phyloP scores from a whole-genome alignment of 352 stramenopile genomes.

The Pythium folliculosum region DNA sequence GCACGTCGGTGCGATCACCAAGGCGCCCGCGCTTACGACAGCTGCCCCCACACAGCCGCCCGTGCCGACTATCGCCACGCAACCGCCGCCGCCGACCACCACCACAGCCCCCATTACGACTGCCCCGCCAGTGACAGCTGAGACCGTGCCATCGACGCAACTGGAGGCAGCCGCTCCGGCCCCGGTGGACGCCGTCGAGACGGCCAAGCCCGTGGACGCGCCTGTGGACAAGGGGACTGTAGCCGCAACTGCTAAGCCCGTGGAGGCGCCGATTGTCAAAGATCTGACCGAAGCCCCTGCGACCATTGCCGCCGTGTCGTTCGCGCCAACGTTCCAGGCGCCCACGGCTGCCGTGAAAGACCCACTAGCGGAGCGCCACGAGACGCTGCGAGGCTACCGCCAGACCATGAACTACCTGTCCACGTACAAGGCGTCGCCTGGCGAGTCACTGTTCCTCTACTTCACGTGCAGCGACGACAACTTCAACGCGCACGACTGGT shows the following conservation, averaged over 20 bases:
- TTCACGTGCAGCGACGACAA: constrained; percentile 65
- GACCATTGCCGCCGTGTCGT: not conserved
- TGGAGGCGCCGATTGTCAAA: not conserved
- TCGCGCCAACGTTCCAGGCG: not conserved
- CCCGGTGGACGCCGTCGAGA: not conserved
- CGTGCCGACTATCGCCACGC: not conserved
- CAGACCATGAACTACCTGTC: constrained; percentile 50
- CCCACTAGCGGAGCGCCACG: constrained; percentile 46
- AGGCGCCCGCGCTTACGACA: not conserved
- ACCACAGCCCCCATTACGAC: not conserved
- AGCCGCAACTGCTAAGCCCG: no score
- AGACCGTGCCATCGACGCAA: no score
- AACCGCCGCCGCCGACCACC: not conserved
- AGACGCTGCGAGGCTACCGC: constrained; percentile 49
- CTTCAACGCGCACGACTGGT: constrained; percentile 51
- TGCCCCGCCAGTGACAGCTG: not conserved
- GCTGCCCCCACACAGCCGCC: no score
- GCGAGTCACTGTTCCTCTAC: constrained; percentile 63
- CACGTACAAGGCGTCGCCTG: constrained; percentile 33
- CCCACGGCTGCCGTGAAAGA: constrained; percentile 1
- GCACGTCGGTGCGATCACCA: constrained; percentile 19
- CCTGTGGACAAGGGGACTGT: no score
- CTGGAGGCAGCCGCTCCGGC: no score
- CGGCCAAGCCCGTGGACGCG: no score
- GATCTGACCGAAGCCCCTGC: constrained; percentile 8